Evolutionary conservation across 345 rosid genomes (phyloP).

Genomic region (Diplotaxis tenuifolia): DNA sequence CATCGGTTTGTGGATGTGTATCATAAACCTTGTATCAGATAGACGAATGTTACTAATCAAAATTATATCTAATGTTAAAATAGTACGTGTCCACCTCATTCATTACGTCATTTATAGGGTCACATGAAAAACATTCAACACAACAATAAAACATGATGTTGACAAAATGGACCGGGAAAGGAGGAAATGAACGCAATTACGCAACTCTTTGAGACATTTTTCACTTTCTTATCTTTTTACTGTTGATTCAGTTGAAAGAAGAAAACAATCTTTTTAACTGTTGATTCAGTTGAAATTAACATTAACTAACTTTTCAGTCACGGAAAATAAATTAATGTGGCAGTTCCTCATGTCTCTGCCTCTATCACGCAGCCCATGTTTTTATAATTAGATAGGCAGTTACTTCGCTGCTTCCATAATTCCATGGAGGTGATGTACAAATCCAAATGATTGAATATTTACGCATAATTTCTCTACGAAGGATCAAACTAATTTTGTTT

Average conservation of each 20-base stretch:
- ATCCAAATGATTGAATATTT: not conserved
- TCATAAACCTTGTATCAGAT: too few species aligned
- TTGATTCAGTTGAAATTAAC: not conserved
- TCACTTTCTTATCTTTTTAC: constrained; percentile 13
- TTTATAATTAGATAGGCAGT: not conserved
- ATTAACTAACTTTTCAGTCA: not conserved
- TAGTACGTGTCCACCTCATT: constrained; percentile 1
- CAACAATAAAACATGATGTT: constrained; percentile 15
- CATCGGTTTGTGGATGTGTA: too few species aligned
- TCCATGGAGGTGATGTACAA: not conserved
- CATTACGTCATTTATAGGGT: constrained; percentile 20
- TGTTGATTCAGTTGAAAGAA: constrained; percentile 16
- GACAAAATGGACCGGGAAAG: constrained; percentile 17
- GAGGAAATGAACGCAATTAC: constrained; percentile 18
- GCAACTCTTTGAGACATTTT: constrained; percentile 19
- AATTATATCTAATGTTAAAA: not conserved
- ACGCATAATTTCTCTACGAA: not conserved
- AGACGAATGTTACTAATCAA: not conserved
- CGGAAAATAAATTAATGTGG: not conserved
- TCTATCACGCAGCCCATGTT: constrained; percentile 20
- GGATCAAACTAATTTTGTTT: not conserved
- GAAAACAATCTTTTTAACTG: too few species aligned
- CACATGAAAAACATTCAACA: constrained; percentile 5
- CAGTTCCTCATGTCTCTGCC: not conserved
- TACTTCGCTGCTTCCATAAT: not conserved